A percentile compares a stretch with the other conserved stretches of the same genome.
Conservation (phyloP, 257 asterid genomes). For the Solanum corneliomulleri region DNA sequence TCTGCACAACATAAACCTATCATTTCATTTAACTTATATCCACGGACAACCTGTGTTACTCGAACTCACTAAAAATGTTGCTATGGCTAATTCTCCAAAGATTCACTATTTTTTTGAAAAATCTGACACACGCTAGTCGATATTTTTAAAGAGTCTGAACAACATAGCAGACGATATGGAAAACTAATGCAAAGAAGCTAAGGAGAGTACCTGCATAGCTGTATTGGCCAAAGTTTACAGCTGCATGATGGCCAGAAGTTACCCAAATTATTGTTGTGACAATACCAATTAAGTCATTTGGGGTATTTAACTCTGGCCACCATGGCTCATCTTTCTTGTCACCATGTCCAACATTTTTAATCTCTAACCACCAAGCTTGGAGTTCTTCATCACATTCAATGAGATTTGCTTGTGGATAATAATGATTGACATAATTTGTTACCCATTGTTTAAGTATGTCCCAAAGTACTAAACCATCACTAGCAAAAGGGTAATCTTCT, state of each 20-base stretch:
- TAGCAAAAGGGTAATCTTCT: conserved; percentile 75
- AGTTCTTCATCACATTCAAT: conserved; percentile 47
- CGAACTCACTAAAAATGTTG: too few relatives aligned
- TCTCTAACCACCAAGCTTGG: conserved; percentile 76
- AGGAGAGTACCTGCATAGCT: conserved; percentile 24
- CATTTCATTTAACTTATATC: too few relatives aligned
- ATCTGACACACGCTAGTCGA: not conserved
- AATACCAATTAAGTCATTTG: conserved; percentile 32
- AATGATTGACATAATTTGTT: conserved; percentile 41
- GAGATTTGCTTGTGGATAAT: conserved; percentile 24
- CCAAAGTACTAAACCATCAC: conserved; percentile 68
- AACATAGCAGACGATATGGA: not conserved
- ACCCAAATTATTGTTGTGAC: conserved; percentile 64
- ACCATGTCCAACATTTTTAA: conserved; percentile 47
- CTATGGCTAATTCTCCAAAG: too few relatives aligned
- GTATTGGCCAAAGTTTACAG: conserved; percentile 74
- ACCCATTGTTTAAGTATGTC: conserved; percentile 63
- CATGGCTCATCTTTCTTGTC: conserved; percentile 68
- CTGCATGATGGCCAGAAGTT: conserved; percentile 72
- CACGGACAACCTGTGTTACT: too few relatives aligned
- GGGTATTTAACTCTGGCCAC: conserved; percentile 63
- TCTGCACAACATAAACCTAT: not conserved
- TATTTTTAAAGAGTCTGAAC: not conserved
- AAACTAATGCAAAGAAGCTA: not conserved
- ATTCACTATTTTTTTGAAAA: not conserved